Evolutionary conservation across 2,329 filamentous ascomycete genomes (phyloP), one percentile per base, ranked within the genome.

Genomic region (Talaromyces islandicus): DNA sequence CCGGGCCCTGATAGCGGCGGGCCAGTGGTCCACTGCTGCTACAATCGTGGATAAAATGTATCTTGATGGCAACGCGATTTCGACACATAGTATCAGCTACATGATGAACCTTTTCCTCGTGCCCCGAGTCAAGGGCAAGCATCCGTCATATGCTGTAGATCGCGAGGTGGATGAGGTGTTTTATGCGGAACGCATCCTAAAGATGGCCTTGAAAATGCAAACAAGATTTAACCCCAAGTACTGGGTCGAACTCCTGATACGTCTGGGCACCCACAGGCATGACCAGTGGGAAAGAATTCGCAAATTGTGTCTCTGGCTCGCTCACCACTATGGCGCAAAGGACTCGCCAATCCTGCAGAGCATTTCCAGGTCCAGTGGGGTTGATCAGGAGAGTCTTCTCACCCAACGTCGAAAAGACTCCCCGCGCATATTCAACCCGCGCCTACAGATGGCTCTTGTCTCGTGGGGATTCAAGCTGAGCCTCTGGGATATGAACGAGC

Each of bases 161-260:
- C 66, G 68, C 64, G 64, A 69, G 51, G 72, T 76, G 21, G 77
- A 74, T 46, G 77, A 78, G 64, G 63, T 74, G 54, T 58, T 65
- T 27, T 71, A 83, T 66, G 71, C 83, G 53, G 73, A 80, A 4
- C 79, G 78, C 30, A 69, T 82, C 21, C 73, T 81, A 32, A 77
- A 81, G 58, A 73, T 83, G 48, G 75, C 84, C 56, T 71, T 77
- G 62, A 73, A 70, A 43, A 79, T 78, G 19, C 72, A 72, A 58
- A 64, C 52, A 2, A 51, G 71, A 59, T 73, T 83, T 25, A 73
- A 73, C 24, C 71, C 76, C 3, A 70, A 64, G 27, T 67, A 75
- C 17, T 89, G 86, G 86, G 71, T 74, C 53, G 84, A 88, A 67
- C 74, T 86, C 10, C 67, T 88, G 48, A 82, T 82, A 52, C 80